A percentile compares a stretch with the other conserved stretches of the same genome.
These are phyloP conservation scores for Vitellaria paradoxa DNA, from an alignment of 179 eudicot genomes.

Conservation along the genomic window DNA sequence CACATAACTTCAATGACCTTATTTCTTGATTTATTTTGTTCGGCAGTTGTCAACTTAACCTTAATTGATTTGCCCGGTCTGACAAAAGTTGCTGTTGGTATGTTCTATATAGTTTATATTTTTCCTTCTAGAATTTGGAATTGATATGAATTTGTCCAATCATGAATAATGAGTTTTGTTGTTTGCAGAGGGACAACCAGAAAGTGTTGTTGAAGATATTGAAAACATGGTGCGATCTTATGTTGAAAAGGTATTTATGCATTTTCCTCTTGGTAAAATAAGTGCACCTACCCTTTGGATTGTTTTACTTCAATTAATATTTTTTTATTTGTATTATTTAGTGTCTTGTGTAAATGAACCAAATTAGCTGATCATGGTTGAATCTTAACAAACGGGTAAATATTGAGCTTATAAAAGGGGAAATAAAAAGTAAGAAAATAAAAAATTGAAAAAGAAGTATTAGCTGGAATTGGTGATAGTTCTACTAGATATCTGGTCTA, in stretches of 20 bases:
- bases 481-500: too few species aligned
- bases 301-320: background rate
- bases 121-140: background rate
- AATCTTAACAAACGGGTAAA: background rate
- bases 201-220: constrained; percentile 74
- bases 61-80: constrained; percentile 83
- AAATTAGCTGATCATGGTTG: background rate
- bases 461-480: background rate
- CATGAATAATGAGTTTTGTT: background rate
- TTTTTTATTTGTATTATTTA: background rate
- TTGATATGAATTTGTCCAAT: constrained; percentile 13
- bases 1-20: background rate
- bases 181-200: constrained; percentile 78
- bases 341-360: background rate
- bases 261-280: background rate
- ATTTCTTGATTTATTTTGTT: constrained; percentile 10
- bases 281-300: background rate
- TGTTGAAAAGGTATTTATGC: constrained; percentile 69
- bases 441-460: background rate
- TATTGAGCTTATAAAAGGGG: background rate
- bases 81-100: constrained; percentile 93
- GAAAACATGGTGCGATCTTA: constrained; percentile 84
- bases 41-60: constrained; percentile 86
- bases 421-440: background rate
- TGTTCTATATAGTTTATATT: constrained; percentile 15